Evolutionary conservation across 1,284 basidiomycete species (phyloP).

Genomic region (Cutaneotrichosporon curvatum): DNA sequence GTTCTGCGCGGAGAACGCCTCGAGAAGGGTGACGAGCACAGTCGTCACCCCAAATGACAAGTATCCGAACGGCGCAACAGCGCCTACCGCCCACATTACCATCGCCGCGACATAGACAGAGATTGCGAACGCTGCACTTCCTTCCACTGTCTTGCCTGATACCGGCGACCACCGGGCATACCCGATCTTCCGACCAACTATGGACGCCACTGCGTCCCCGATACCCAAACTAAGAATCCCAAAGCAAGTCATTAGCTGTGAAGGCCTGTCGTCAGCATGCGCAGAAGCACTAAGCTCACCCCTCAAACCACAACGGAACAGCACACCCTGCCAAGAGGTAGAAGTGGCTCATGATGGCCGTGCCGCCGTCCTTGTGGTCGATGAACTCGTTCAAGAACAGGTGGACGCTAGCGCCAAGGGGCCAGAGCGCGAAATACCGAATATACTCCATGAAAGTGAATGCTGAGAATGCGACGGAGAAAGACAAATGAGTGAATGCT

Average conservation of each 20-base stretch:
- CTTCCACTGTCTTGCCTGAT: constrained; percentile 84
- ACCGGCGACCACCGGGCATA: constrained; percentile 72
- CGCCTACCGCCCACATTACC: constrained; percentile 61
- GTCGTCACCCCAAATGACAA: constrained; percentile 47
- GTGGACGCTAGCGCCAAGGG: constrained; percentile 87
- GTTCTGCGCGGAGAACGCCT: constrained; percentile 85
- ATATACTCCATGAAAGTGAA: constrained; percentile 96
- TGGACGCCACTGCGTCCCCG: constrained; percentile 89
- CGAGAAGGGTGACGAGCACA: constrained; percentile 61
- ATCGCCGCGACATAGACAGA: constrained; percentile 66
- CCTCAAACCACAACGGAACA: constrained; percentile 88
- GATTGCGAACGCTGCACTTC: constrained; percentile 69
- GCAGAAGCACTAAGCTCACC: constrained; percentile 51
- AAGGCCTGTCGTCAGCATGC: constrained; percentile 50
- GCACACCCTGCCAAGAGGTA: constrained; percentile 95
- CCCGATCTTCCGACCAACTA: constrained; percentile 80
- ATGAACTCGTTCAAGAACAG: constrained; percentile 97
- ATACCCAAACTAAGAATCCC: constrained; percentile 85
- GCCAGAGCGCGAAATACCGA: constrained; percentile 96
- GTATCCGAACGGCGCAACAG: constrained; percentile 60
- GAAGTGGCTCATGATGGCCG: constrained; percentile 94
- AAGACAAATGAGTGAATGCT: constrained; percentile 89
- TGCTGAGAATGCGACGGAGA: constrained; percentile 83
- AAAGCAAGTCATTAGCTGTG: constrained; percentile 70
- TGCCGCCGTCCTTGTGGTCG: constrained; percentile 90